Conservation (phyloP, 306 rosid genomes). For the Cucurbita maxima region DNA sequence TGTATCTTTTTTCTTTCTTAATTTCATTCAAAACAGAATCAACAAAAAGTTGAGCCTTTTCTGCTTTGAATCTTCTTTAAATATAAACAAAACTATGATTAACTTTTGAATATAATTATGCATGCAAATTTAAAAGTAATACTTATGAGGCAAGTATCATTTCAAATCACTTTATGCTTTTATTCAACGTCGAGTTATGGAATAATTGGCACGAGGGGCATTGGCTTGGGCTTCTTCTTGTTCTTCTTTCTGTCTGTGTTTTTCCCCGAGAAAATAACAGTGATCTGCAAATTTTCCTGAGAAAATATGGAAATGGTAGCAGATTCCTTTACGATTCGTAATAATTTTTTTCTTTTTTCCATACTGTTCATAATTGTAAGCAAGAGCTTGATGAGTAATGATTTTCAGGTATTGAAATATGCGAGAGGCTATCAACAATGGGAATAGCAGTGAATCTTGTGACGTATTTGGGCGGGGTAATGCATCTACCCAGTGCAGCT, state of each 20-base stretch:
- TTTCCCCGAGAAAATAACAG: not conserved
- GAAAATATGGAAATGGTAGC: not conserved
- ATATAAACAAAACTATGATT: not conserved
- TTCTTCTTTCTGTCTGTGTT: not conserved
- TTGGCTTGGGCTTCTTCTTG: too few species aligned
- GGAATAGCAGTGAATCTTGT: conserved; percentile 84
- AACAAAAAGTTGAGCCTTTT: not conserved
- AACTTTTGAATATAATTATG: not conserved
- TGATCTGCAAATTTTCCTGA: not conserved
- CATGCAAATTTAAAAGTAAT: not conserved
- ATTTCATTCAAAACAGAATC: not conserved
- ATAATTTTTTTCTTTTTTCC: too few species aligned
- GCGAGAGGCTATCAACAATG: conserved; percentile 92
- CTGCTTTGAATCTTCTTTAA: not conserved
- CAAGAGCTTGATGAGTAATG: not conserved
- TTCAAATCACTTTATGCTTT: too few species aligned
- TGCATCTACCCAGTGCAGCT: conserved; percentile 83
- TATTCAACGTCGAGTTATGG: too few species aligned
- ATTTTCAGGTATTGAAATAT: conserved; percentile 56
- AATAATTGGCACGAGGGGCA: too few species aligned
- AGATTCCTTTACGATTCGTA: not conserved
- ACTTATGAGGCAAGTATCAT: not conserved
- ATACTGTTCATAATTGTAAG: not conserved
- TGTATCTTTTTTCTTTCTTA: not conserved
- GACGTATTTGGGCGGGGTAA: conserved; percentile 59